Evolutionary conservation across 345 rosid species (phyloP), one percentile per base, ranked within the genome.

Genomic region (Draba incana): DNA sequence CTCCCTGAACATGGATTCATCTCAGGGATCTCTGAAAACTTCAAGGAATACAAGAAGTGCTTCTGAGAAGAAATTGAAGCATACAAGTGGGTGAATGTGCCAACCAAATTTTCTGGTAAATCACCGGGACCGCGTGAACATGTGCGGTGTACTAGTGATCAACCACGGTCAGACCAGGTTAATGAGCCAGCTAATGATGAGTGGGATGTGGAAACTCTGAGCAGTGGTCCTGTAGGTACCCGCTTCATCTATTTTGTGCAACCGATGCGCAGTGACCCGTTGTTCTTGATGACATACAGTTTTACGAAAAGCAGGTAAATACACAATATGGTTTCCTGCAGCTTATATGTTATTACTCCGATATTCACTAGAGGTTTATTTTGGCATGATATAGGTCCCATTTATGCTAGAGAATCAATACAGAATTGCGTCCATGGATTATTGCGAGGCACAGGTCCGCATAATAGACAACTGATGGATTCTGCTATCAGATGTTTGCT

Each of bases 201-300:
- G 49, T 93, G 97, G 97, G 88, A 91, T 74, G 73, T 90, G 69
- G 81, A 86, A 82, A 53, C 78, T 62, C 68, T 93, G 72, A 85
- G 85, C 78, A 63, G 60, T 77, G 96, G 95, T 54, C 94, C 92
- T 70, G 83, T 70, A 64, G 86, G 86, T 47, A 74, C 72, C 78
- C 88, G 59, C 94, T 93, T 79, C 92, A 88, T 85, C 79, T 90
- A 65, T 93, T 90, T 80, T 90, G 91, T 80, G 90, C 94, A 25
- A 71, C 86, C 68, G 90, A 93, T 78, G 87, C 96, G 2, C 98
- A 93, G 77, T 76, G 90, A 78, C 88, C 90, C 45, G 79, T 93
- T 70, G 92, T 93, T 74, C 98, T 93, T 72, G 98, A 93, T 84
- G 98, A 93, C 89, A 84, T 90, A 65, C 96, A 93, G 75, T 93